Evolutionary conservation across 305 asterid genomes (phyloP).

Genomic region (Solanum hybrid): DNA sequence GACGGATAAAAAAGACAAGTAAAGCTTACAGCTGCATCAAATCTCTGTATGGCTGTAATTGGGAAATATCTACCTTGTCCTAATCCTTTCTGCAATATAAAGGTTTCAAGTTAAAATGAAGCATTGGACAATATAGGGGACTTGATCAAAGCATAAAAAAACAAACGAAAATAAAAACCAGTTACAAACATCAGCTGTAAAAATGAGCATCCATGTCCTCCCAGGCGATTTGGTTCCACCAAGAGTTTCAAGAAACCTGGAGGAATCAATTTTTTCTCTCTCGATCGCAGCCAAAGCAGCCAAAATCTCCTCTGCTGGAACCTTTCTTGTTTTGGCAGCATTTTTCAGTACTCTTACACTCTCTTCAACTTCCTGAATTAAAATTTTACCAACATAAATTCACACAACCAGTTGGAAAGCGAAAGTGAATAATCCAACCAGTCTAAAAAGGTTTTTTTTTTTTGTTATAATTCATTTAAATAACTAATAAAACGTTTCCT

Average conservation of each 20-base stretch:
- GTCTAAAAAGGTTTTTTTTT: not conserved
- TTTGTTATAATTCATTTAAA: too few relatives aligned
- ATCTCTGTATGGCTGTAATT: constrained; percentile 89
- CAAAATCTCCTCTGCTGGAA: constrained; percentile 43
- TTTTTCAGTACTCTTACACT: constrained; percentile 53
- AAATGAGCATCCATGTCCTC: constrained; percentile 92
- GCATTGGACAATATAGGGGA: not conserved
- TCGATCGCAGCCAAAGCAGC: constrained; percentile 70
- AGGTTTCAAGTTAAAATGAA: not conserved
- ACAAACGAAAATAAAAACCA: not conserved
- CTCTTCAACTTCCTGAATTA: constrained; percentile 60
- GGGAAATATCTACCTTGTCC: constrained; percentile 73
- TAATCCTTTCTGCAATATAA: constrained; percentile 45
- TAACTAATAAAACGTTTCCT: not conserved
- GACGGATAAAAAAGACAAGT: not conserved
- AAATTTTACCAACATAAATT: not conserved
- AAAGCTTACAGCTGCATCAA: constrained; percentile 84
- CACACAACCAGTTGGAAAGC: not conserved
- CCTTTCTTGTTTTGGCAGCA: constrained; percentile 88
- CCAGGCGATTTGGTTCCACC: constrained; percentile 93
- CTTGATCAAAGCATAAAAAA: not conserved
- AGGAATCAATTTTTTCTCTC: constrained; percentile 74
- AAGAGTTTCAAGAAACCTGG: constrained; percentile 61
- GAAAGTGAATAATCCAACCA: not conserved
- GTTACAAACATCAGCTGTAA: constrained; percentile 66